These are phyloP conservation scores for Stenogyne calaminthoides DNA, from an alignment of 305 asterid genomes.

Conservation along the genomic window DNA sequence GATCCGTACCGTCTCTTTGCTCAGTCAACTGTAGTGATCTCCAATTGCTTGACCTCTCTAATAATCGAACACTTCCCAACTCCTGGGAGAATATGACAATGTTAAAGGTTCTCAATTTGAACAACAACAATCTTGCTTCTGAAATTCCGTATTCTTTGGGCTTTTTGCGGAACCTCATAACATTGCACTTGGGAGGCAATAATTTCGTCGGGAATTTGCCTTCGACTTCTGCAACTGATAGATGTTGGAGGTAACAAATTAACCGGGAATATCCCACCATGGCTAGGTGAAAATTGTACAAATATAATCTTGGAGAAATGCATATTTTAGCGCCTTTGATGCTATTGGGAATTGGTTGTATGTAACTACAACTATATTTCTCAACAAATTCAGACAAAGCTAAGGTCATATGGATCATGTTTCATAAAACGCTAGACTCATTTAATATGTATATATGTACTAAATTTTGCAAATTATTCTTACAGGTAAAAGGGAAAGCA, in stretches of 20 bases:
- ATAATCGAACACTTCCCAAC: constrained; percentile 36
- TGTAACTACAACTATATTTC: neutral
- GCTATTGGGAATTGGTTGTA: constrained; percentile 19
- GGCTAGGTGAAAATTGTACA: no score
- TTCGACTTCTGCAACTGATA: no score
- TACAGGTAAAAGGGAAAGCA: no score
- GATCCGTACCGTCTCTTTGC: constrained; percentile 32
- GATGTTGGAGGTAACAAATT: no score
- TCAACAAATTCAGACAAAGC: neutral
- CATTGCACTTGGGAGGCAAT: constrained; percentile 27
- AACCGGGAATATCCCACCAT: no score
- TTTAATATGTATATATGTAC: no score
- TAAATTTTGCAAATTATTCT: no score
- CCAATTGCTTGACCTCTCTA: constrained; percentile 31
- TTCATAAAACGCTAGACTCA: no score
- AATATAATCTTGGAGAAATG: no score
- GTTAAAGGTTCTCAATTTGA: constrained; percentile 23
- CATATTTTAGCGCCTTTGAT: neutral
- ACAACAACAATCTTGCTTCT: constrained; percentile 32
- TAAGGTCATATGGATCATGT: no score
- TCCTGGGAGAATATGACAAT: constrained; percentile 35
- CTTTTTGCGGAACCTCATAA: neutral
- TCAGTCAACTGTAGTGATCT: neutral
- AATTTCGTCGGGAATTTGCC: constrained; percentile 37
- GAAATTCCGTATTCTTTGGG: constrained; percentile 32